Percentiles rank a stretch among this genome's conserved stretches.
Conservation (phyloP, 179 eudicot species). For the Monotropa hypopitys region DNA sequence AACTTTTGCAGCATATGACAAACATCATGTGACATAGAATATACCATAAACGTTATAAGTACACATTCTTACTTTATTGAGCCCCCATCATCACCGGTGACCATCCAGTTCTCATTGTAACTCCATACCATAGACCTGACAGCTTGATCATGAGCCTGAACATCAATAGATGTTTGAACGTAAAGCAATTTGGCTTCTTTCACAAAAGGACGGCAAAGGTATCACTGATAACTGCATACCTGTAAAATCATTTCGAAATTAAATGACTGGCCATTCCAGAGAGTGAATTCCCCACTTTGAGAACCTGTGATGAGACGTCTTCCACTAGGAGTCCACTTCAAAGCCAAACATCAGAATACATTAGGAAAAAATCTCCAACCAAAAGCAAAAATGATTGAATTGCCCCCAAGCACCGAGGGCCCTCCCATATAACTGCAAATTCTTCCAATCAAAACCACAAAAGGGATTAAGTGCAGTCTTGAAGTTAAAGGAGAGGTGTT, state of each 20-base stretch:
- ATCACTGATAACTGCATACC: conserved; percentile 25
- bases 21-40: conserved; percentile 4
- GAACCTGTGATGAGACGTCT: conserved; percentile 96
- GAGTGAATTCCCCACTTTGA: conserved; percentile 93
- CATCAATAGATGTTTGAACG: conserved; percentile 2
- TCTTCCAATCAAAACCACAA: background rate
- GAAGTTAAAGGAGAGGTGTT: background rate
- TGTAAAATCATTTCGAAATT: conserved; percentile 98
- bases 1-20: background rate
- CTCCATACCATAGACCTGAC: conserved; percentile 98
- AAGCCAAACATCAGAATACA: conserved; percentile 15
- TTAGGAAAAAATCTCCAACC: background rate
- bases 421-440: background rate
- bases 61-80: conserved; percentile 49
- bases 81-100: conserved; percentile 96
- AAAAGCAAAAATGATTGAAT: background rate
- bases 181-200: background rate
- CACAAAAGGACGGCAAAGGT: background rate
- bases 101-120: conserved; percentile 98
- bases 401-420: background rate
- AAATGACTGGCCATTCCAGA: conserved; percentile 94
- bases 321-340: conserved; percentile 95
- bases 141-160: conserved; percentile 96
- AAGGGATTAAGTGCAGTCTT: background rate
- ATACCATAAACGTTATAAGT: background rate